These are phyloP conservation scores for Coemansia sp. DNA, from an alignment of 192 early-diverging fungal genomes.

Conservation along the genomic window DNA sequence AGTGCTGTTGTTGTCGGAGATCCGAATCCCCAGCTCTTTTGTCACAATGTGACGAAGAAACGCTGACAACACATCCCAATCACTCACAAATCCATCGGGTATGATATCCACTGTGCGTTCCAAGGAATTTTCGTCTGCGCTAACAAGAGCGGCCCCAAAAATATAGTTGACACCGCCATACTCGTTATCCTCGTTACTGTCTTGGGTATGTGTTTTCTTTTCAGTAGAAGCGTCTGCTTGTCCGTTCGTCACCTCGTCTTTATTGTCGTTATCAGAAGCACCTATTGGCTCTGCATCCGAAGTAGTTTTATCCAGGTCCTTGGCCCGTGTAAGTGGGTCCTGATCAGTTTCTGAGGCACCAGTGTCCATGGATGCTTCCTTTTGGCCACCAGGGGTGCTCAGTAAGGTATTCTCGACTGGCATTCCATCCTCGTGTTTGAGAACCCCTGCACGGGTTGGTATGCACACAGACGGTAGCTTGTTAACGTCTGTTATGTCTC, in stretches of 20 bases:
- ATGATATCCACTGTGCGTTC: constrained; percentile 58
- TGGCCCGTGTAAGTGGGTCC: too few relatives aligned
- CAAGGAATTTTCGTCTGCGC: constrained; percentile 19
- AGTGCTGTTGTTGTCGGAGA: constrained; percentile 72
- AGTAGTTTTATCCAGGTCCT: too few relatives aligned
- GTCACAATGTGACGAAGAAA: constrained; percentile 78
- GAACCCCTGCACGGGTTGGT: constrained; percentile 29
- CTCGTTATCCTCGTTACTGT: constrained; percentile 7
- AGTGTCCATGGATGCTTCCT: neutral
- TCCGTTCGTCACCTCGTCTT: neutral
- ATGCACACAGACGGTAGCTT: constrained; percentile 64
- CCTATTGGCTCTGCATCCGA: too few relatives aligned
- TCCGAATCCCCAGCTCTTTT: constrained; percentile 72
- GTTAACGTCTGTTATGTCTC: constrained; percentile 73
- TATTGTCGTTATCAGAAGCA: neutral
- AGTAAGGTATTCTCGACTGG: neutral
- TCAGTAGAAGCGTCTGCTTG: neutral
- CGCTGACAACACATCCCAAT: constrained; percentile 74
- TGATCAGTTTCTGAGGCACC: neutral
- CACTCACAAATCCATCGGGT: constrained; percentile 58
- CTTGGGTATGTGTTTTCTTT: neutral
- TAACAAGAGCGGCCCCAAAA: constrained; percentile 46
- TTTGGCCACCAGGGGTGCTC: neutral
- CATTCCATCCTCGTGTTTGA: constrained; percentile 10
- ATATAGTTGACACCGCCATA: constrained; percentile 33